Evolutionary conservation across 768 basidiomycete genomes (phyloP), one percentile per base, ranked within the genome.

Genomic region (Lactifluus subvellereus): DNA sequence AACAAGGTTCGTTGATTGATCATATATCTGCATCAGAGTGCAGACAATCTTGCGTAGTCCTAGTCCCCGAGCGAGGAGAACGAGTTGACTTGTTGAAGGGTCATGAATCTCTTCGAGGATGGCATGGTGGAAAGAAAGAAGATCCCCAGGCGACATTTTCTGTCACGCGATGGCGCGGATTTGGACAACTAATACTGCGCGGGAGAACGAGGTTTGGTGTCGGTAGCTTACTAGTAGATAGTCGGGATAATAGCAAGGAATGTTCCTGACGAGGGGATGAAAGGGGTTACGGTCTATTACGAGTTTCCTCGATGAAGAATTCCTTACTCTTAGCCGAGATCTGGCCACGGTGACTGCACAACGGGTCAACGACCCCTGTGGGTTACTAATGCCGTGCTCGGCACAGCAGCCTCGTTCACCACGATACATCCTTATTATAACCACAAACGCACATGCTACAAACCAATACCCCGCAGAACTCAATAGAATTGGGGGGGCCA

Each of bases 21-120:
- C 91, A 71, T 96, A 98, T 45, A 96, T 91, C 76, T 95, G 90
- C 77, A 98, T 80, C 45, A 98, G 81, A 0, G 87, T 89, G 75
- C 91, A 94, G 49, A 94, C 72, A 57, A 97, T 80, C 61, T 86
- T 79, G 13, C 95, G 83, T 64, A 98, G 77, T 0, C 97, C 97
- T 2, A 99, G 81, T 0, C 97, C 97, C 37, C 95, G 88, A 1
- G 92, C 95, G 37, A 99, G 76, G 47, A 99, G 73, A 43, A 91
- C 74, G 9, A 91, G 76, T 67, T 91, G 89, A 68, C 79, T 88
- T 8, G 83, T 87, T 11, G 81, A 79, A 40, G 89, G 89, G 73
- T 90, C 88, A 72, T 88, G 85, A 14, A 89, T 82, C 45, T 82
- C 78, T 68, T 87, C 80, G 59, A 90, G 72, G 57, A 90, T 85